Evolutionary conservation across 2,329 filamentous ascomycete genomes (phyloP).

Genomic region (Cladophialophora immunda): DNA sequence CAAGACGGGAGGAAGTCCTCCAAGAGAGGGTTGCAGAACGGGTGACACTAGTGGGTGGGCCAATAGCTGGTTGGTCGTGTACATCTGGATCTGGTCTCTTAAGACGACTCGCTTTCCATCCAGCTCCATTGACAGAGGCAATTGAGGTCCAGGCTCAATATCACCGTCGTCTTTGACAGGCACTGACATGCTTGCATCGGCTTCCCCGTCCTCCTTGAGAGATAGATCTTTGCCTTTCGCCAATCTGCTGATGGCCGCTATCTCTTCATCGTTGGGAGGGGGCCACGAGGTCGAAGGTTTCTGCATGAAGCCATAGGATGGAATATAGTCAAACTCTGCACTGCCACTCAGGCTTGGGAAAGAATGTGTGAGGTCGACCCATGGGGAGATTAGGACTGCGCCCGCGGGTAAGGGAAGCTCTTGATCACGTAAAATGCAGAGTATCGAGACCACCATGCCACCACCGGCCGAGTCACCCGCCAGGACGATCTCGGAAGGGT

Average conservation of each 20-base stretch:
- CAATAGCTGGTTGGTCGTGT: conserved; percentile 83
- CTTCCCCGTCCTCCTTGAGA: conserved; percentile 56
- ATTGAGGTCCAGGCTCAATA: conserved; percentile 42
- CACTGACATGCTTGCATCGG: conserved; percentile 1
- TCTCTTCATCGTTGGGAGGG: conserved; percentile 82
- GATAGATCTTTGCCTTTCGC: conserved; percentile 45
- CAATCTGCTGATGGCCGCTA: conserved; percentile 57
- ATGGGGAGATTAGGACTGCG: conserved; percentile 89
- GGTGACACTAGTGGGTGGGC: conserved; percentile 91
- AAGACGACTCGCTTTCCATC: conserved; percentile 76
- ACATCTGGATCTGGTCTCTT: conserved; percentile 92
- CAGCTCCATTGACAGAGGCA: conserved; percentile 69
- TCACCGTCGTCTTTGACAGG: conserved; percentile 19
- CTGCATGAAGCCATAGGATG: conserved; percentile 85
- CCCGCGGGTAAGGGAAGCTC: conserved; percentile 86
- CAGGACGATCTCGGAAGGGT: conserved; percentile 82
- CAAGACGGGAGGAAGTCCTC: conserved; percentile 85
- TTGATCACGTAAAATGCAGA: conserved; percentile 83
- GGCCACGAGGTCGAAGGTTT: conserved; percentile 92
- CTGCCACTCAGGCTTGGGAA: conserved; percentile 86
- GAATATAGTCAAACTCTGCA: conserved; percentile 84
- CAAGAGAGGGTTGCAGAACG: conserved; percentile 84
- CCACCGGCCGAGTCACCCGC: conserved; percentile 94
- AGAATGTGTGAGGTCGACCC: conserved; percentile 94
- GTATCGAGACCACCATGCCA: conserved; percentile 82